These are phyloP conservation scores for Trichophyton simii DNA, from an alignment of 2,329 filamentous ascomycete genomes.

Conservation along the genomic window DNA sequence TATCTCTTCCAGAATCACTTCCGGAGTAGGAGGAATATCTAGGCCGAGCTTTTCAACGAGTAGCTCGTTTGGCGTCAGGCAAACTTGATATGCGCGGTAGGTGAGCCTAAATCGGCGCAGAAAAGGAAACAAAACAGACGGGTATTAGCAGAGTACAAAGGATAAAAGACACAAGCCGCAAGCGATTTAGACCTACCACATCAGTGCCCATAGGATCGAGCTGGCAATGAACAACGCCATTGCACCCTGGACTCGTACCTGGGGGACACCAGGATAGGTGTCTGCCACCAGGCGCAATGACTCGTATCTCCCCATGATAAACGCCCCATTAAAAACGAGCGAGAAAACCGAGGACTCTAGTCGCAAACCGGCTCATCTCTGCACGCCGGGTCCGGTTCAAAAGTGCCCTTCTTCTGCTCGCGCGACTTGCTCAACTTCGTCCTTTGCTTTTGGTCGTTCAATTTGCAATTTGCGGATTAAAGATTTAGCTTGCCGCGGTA, in stretches of 20 bases:
- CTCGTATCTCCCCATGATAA: conserved; percentile 32
- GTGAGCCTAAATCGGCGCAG: conserved; percentile 50
- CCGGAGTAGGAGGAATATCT: conserved; percentile 80
- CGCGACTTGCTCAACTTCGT: background rate
- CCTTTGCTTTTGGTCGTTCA: background rate
- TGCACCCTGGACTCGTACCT: conserved; percentile 36
- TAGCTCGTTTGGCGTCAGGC: conserved; percentile 81
- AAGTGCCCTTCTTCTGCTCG: background rate
- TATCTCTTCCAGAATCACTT: conserved; percentile 82
- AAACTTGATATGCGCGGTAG: conserved; percentile 73
- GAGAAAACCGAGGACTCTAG: background rate
- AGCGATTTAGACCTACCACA: conserved; percentile 29
- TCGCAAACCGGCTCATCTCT: background rate
- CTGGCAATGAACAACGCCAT: conserved; percentile 38
- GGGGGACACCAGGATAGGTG: conserved; percentile 35
- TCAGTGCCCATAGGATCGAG: conserved; percentile 38
- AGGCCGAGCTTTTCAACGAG: conserved; percentile 84
- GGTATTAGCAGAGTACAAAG: conserved; percentile 4
- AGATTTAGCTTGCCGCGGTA: background rate
- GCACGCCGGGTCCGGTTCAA: background rate
- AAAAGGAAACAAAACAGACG: background rate
- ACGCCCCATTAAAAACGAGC: background rate
- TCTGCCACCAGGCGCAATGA: conserved; percentile 34
- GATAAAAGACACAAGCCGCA: background rate
- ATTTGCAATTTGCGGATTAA: background rate